Base-by-base conservation (phyloP, 352 stramenopile genomes). In the Phytophthora cryptogea region DNA sequence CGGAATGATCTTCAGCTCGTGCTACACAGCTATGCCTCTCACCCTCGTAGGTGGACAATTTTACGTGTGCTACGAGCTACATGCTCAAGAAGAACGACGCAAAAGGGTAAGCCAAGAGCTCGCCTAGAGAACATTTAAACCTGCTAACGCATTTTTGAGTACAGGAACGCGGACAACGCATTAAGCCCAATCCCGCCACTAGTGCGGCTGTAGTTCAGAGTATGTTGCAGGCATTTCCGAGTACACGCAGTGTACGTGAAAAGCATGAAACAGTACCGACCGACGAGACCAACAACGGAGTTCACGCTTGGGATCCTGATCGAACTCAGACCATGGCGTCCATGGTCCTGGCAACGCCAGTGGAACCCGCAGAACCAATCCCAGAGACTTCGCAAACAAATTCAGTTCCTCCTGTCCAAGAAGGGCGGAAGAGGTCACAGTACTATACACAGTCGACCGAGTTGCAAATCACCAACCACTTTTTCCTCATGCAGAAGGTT, bases 21-120 rank as follows among this genome's bases (percentile, higher is more conserved):
- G 65, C 36, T 88, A 86, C 66, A 83, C 71, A 1, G 73, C 78
- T 5, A 88, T 88, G 78, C 78, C 76, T 9, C 71, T 88, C 7
- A 81, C 78, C 13, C 54, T 88, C 0, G 74, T 86, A 20, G 78
- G 78, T 7, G 64, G 62, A 1, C 71, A 88, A 40, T 88, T 88
- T 55, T 86, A 87, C 67, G 51, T 76, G 8, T 86, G 72, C 54
- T 90, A 90, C 33, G 73, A 83, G 32, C 45, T 72, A 2, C 62
- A 78, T 41, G 53, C 79, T 1, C 58, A 66, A 23, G 66, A 83
- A 37, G 63, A 83, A 30, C 59, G 58, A 27, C 54, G 63, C 2
- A 66, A 62, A 20, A 53, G 27, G 50, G 72, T 80, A 56, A 43
- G 51, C 13, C 11, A 2, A 23, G 10, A 13, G 14, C 6, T 37